A percentile compares a stretch with the other conserved stretches of the same genome.
Evolutionary conservation across 805 yeast species (phyloP).

Genomic region (Kuraishia hungarica): DNA sequence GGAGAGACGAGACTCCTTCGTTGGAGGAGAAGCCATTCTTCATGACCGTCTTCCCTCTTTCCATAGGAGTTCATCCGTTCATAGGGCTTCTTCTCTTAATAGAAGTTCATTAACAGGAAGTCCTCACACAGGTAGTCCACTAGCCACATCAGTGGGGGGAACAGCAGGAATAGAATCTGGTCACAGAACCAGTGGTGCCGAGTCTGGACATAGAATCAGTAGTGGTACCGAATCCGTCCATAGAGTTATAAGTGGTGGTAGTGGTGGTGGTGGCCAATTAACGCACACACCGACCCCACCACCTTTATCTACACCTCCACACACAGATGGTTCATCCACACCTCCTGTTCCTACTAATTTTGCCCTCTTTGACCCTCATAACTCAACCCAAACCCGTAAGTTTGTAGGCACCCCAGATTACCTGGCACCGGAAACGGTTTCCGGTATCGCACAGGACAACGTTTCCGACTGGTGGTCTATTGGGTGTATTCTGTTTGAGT

Average conservation of each 20-base stretch:
- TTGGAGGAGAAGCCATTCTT: not conserved
- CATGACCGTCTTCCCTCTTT: not conserved
- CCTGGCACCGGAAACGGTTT: constrained; percentile 91
- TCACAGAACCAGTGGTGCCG: too few relatives aligned
- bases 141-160: not conserved
- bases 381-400: constrained; percentile 42
- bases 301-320: not conserved
- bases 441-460: constrained; percentile 75
- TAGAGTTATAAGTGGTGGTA: too few relatives aligned
- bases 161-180: not conserved
- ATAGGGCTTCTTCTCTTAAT: not conserved
- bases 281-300: not conserved
- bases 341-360: constrained; percentile 26
- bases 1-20: not conserved
- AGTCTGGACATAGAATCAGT: too few relatives aligned
- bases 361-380: constrained; percentile 71
- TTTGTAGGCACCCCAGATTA: constrained; percentile 98
- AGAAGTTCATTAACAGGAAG: not conserved
- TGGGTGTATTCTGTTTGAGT: constrained; percentile 92
- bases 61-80: not conserved
- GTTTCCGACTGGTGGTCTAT: constrained; percentile 99
- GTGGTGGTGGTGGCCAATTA: too few relatives aligned
- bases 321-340: not conserved
- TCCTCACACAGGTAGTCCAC: not conserved
- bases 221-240: too few relatives aligned